Evolutionary conservation across 805 yeast species (phyloP).

Genomic region (Metschnikowia drakensbergensis): DNA sequence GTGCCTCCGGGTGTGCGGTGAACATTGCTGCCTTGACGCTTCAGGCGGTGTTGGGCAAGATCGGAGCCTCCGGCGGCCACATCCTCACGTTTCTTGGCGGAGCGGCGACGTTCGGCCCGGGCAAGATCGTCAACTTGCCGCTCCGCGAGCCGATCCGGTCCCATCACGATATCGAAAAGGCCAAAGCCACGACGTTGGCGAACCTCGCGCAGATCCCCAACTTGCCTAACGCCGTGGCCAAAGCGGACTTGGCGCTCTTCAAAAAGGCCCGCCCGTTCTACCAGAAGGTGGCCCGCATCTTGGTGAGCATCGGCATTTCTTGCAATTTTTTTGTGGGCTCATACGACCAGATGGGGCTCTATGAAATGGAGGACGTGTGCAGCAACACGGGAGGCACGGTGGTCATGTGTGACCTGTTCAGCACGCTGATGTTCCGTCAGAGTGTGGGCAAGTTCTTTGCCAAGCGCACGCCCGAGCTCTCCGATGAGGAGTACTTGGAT

Average conservation of each 20-base stretch:
- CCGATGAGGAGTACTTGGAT: constrained; percentile 32
- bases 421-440: constrained; percentile 65
- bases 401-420: constrained; percentile 61
- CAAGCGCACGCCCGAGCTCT: constrained; percentile 24
- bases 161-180: constrained; percentile 55
- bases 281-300: constrained; percentile 43
- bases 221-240: constrained; percentile 28
- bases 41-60: constrained; percentile 38
- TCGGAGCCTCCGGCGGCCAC: constrained; percentile 49
- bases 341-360: constrained; percentile 65
- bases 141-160: constrained; percentile 64
- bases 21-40: constrained; percentile 42
- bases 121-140: constrained; percentile 51
- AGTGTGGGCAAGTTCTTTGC: constrained; percentile 53
- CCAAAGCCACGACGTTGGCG: constrained; percentile 27
- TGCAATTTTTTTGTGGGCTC: constrained; percentile 60
- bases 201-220: constrained; percentile 25
- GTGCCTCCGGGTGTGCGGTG: constrained; percentile 61
- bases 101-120: constrained; percentile 65
- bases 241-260: constrained; percentile 28
- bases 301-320: constrained; percentile 50
- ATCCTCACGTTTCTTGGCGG: constrained; percentile 57
- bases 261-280: constrained; percentile 45
- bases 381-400: constrained; percentile 60
- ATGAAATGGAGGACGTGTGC: constrained; percentile 59